A percentile compares a stretch with the other conserved stretches of the same genome.
Conservation (phyloP, 306 rosid genomes). For the Quercus ilex region DNA sequence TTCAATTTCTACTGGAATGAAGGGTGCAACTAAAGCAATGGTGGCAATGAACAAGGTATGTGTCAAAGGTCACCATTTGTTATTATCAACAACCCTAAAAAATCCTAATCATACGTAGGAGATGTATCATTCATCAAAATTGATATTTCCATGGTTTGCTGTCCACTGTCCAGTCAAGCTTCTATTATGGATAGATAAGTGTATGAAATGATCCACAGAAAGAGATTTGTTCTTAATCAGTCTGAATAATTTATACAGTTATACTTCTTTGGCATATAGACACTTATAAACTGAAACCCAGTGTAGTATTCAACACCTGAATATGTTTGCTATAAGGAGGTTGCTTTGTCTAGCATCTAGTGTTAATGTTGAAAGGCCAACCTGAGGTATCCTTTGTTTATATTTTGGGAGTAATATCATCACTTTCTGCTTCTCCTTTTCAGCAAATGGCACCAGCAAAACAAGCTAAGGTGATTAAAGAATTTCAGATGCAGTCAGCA, state of each 20-base stretch:
- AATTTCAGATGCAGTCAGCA: constrained; percentile 91
- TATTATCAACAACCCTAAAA: background rate
- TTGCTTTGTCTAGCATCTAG: background rate
- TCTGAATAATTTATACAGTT: background rate
- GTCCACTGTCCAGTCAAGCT: background rate
- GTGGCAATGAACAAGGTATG: constrained; percentile 91
- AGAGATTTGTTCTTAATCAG: background rate
- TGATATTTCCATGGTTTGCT: background rate
- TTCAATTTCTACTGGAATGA: constrained; percentile 94
- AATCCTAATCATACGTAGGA: background rate
- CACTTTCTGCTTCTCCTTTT: constrained; percentile 22
- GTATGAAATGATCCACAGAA: background rate
- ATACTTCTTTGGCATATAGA: background rate
- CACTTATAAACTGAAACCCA: background rate
- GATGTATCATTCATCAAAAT: background rate
- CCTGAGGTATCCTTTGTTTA: background rate
- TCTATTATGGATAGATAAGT: background rate
- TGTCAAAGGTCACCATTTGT: constrained; percentile 1
- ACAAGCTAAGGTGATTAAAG: constrained; percentile 82
- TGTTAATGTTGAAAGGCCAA: background rate
- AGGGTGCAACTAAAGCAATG: constrained; percentile 99
- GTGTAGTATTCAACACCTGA: background rate
- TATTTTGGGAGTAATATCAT: background rate
- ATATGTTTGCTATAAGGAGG: background rate
- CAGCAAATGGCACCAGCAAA: constrained; percentile 99